Percentiles rank a stretch among this genome's conserved stretches.
Evolutionary conservation across 257 asterid species (phyloP).

Genomic region (Solanum peruvianum): DNA sequence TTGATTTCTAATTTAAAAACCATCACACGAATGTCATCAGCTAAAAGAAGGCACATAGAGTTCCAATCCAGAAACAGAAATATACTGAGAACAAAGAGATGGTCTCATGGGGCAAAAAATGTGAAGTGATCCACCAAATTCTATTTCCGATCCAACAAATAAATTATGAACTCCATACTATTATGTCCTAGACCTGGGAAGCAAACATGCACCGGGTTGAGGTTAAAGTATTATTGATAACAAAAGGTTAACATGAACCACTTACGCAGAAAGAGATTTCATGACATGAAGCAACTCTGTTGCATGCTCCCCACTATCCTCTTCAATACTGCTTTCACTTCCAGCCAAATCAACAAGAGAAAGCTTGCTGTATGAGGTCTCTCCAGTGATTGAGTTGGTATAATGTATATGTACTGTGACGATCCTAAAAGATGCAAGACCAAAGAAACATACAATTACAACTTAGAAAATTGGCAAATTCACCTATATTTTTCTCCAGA

Average conservation of each 20-base stretch:
- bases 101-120: background rate
- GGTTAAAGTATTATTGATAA: background rate
- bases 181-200: background rate
- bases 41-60: background rate
- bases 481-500: background rate
- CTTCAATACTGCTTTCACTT: constrained; percentile 54
- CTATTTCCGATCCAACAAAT: background rate
- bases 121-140: background rate
- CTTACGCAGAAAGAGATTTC: constrained; percentile 94
- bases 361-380: constrained; percentile 77
- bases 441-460: constrained; percentile 1
- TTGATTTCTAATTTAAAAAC: background rate
- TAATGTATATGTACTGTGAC: constrained; percentile 73
- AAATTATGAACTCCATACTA: background rate
- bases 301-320: constrained; percentile 66
- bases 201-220: background rate
- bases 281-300: constrained; percentile 85
- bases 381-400: constrained; percentile 83
- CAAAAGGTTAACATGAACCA: constrained; percentile 8
- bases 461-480: background rate
- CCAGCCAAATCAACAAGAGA: constrained; percentile 95
- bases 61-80: background rate
- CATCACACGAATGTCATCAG: background rate
- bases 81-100: background rate
- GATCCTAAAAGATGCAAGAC: constrained; percentile 45